Evolutionary conservation across 2,329 filamentous ascomycete genomes (phyloP), one percentile per base, ranked within the genome.

Genomic region (Xylaria sp.): DNA sequence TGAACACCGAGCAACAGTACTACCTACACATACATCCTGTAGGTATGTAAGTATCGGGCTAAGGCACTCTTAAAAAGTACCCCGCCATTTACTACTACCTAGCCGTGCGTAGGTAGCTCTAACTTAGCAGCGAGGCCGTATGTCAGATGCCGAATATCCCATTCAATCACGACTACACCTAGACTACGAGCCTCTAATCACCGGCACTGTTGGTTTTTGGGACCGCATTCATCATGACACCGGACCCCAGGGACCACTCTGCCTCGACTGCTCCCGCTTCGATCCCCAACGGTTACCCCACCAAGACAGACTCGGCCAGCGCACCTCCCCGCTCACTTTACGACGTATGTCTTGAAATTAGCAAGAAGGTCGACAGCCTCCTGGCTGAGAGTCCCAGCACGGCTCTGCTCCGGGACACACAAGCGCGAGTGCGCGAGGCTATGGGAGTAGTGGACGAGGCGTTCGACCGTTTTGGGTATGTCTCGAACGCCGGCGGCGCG

Each of bases 371-470:
- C 63, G 79, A 85, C 51, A 80, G 82, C 23, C 93, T 96, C 72
- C 81, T 96, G 58, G 66, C 63, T 35, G 51, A 64, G 40, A 80
- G 80, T 49, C 82, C 87, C 67, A 77, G 85, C 33, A 80, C 86
- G 1, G n/a, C 45, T 62, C 76, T 85, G 46, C 78, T 94, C 61
- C 81, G 79, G 69, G 82, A 81, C 58, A 87, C 93, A 28, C 94
- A 97, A 78, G 78, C 80, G 60, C 93, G 95, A 80, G 90, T 91
- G 47, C 85, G 87, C 64, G 81, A 86, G 56, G 89, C 92, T 23
- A 82, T 96, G 72, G 83, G 78, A 21, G 88, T 97, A 21, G 87
- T 97, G 61, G 84, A 87, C 64, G 85, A 92, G 71, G 92, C 94
- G 14, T 80, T 97, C 72, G 78, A 86, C 66, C 84, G 83, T 73